These are phyloP conservation scores for Penicillium pulvis DNA, from an alignment of 495 filamentous ascomycete species.

Conservation along the genomic window DNA sequence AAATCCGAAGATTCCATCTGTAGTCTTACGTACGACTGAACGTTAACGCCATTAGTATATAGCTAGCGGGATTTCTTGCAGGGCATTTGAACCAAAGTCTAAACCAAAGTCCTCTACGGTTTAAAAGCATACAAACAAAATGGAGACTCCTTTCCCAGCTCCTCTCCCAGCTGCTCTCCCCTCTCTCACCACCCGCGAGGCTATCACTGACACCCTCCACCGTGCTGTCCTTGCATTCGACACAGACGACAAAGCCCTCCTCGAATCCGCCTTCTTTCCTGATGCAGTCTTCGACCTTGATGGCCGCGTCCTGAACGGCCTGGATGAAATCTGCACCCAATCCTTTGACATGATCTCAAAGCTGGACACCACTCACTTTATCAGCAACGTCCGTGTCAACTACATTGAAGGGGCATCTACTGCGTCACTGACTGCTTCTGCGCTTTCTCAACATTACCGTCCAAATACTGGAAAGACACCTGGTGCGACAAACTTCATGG, in stretches of 20 bases:
- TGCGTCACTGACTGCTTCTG: constrained; percentile 23
- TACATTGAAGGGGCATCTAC: constrained; percentile 20
- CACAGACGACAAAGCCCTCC: constrained; percentile 25
- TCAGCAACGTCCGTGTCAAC: constrained; percentile 35
- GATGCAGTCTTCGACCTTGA: constrained; percentile 26
- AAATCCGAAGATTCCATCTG: no score
- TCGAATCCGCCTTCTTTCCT: constrained; percentile 27
- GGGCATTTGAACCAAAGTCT: no score
- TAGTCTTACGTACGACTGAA: no score
- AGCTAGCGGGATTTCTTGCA: no score
- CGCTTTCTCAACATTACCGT: constrained; percentile 33
- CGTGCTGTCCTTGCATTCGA: constrained; percentile 32
- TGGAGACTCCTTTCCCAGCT: no score
- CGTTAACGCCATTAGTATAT: no score
- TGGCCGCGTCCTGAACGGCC: constrained; percentile 18
- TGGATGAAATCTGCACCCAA: constrained; percentile 16
- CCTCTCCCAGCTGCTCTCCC: constrained; percentile 1
- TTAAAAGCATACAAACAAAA: no score
- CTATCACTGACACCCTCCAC: constrained; percentile 35
- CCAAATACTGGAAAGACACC: constrained; percentile 23
- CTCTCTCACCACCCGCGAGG: constrained; percentile 20
- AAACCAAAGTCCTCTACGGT: no score
- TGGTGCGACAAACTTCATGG: constrained; percentile 10
- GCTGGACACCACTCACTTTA: constrained; percentile 36
- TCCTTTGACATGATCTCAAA: constrained; percentile 23